phyloP scores from a whole-genome alignment of 768 basidiomycete species.

The Clitopilus hobsonii region DNA sequence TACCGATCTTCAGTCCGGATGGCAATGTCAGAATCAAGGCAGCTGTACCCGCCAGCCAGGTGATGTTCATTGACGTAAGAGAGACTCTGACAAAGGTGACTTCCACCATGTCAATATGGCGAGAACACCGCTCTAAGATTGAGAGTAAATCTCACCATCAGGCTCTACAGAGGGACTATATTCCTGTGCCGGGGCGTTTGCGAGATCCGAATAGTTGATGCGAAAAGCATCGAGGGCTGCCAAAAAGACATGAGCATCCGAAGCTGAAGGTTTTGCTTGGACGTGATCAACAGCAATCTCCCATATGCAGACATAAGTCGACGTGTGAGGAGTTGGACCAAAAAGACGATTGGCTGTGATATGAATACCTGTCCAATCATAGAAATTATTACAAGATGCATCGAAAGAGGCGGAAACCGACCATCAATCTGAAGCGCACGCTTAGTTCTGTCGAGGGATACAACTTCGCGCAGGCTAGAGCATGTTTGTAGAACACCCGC shows the following conservation, averaged over 20 bases:
- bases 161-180: slow-evolving; percentile 62
- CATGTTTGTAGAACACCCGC: slow-evolving; percentile 43
- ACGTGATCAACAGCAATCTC: slow-evolving; percentile 71
- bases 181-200: slow-evolving; percentile 77
- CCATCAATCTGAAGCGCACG: slow-evolving; percentile 50
- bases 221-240: slow-evolving; percentile 56
- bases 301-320: slow-evolving; percentile 93
- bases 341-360: slow-evolving; percentile 84
- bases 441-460: slow-evolving; percentile 16
- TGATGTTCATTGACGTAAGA: slow-evolving; percentile 47
- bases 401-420: slow-evolving; percentile 11
- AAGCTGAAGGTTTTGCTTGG: slow-evolving; percentile 50
- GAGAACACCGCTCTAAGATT: slow-evolving; percentile 4
- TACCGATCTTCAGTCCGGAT: slow-evolving; percentile 58
- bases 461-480: slow-evolving; percentile 21
- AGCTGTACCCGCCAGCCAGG: slow-evolving; percentile 48
- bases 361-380: slow-evolving; percentile 52
- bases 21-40: slow-evolving; percentile 54
- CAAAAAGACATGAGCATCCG: slow-evolving; percentile 44
- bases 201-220: slow-evolving; percentile 66
- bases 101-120: slow-evolving; percentile 20
- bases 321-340: slow-evolving; percentile 78
- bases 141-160: slow-evolving; percentile 55
- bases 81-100: slow-evolving; percentile 82
- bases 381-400: neutral